These are phyloP conservation scores for Aphanomyces stellatus DNA, from an alignment of 352 stramenopile genomes.

Conservation along the genomic window DNA sequence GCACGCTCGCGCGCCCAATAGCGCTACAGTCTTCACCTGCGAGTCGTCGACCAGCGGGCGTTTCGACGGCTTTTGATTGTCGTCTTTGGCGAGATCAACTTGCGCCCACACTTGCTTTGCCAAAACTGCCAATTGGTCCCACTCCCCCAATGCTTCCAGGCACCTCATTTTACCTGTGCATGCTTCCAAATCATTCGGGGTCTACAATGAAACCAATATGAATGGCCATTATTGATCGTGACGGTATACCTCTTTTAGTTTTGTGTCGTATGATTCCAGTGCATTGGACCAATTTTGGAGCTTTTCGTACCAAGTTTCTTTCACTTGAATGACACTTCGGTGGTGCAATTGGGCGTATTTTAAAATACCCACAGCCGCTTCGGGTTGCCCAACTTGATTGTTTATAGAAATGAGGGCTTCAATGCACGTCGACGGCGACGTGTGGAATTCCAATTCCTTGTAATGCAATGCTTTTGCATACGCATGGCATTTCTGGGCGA, in stretches of 20 bases:
- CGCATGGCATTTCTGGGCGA: slow-evolving; percentile 93
- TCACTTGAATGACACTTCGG: slow-evolving; percentile 76
- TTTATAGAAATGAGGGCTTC: slow-evolving; percentile 98
- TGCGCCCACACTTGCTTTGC: slow-evolving; percentile 53
- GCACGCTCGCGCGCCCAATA: slow-evolving; percentile 45
- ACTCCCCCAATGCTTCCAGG: slow-evolving; percentile 94
- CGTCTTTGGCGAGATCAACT: slow-evolving; percentile 24
- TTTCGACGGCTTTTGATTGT: slow-evolving; percentile 2
- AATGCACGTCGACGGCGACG: slow-evolving; percentile 90
- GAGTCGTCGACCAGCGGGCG: not conserved
- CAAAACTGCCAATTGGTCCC: slow-evolving; percentile 89
- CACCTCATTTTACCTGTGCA: slow-evolving; percentile 97
- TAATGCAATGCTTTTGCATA: slow-evolving; percentile 96
- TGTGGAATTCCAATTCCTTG: slow-evolving; percentile 96
- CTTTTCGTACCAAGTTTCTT: slow-evolving; percentile 97
- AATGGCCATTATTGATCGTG: not conserved
- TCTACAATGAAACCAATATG: not conserved
- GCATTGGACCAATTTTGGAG: slow-evolving; percentile 96
- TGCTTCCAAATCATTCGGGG: slow-evolving; percentile 80
- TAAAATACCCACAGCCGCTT: slow-evolving; percentile 96
- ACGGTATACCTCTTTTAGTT: slow-evolving; percentile 27
- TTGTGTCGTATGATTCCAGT: slow-evolving; percentile 89
- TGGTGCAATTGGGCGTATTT: slow-evolving; percentile 87
- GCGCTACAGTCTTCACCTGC: slow-evolving; percentile 6
- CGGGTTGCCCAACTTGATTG: slow-evolving; percentile 94